Evolutionary conservation across 208 protist genomes (phyloP).

Genomic region (Leishmania lainsoni): DNA sequence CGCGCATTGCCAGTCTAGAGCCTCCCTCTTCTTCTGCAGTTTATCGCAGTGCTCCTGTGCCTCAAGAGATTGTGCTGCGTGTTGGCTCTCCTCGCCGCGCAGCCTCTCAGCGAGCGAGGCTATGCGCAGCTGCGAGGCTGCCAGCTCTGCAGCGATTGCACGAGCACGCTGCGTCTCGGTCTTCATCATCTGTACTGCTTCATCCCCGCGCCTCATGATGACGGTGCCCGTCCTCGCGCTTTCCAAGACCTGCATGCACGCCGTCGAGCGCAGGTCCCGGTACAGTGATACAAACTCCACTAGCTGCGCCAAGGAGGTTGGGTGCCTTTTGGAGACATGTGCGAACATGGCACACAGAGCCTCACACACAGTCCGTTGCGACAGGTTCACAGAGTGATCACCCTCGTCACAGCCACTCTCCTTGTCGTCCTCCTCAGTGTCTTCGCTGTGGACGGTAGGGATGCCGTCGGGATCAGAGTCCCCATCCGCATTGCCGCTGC

Average conservation of each 20-base stretch:
- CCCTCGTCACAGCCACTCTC: constrained; percentile 5
- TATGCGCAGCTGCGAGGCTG: constrained; percentile 31
- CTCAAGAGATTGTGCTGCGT: constrained; percentile 22
- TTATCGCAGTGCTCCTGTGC: constrained; percentile 17
- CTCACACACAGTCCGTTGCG: constrained; percentile 10
- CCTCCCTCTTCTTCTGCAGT: constrained; percentile 11
- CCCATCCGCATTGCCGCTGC: constrained; percentile 4
- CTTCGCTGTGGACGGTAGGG: constrained; percentile 19
- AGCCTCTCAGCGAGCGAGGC: constrained; percentile 28
- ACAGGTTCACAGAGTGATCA: constrained; percentile 18
- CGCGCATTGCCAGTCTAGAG: constrained; percentile 2
- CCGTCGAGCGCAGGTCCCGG: constrained; percentile 20
- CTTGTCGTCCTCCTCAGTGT: background rate
- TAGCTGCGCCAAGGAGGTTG: constrained; percentile 38
- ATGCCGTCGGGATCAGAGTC: constrained; percentile 17
- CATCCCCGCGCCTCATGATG: constrained; percentile 32
- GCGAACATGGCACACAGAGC: constrained; percentile 28
- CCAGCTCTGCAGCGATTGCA: constrained; percentile 42
- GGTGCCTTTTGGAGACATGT: constrained; percentile 15
- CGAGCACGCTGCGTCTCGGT: constrained; percentile 40
- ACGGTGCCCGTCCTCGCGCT: constrained; percentile 28
- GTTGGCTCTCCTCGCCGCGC: constrained; percentile 24
- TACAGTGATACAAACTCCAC: constrained; percentile 23
- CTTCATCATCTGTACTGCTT: constrained; percentile 51
- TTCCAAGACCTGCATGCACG: constrained; percentile 23